phyloP scores from a whole-genome alignment of 129 eudicot genomes.

The Centella asiatica region DNA sequence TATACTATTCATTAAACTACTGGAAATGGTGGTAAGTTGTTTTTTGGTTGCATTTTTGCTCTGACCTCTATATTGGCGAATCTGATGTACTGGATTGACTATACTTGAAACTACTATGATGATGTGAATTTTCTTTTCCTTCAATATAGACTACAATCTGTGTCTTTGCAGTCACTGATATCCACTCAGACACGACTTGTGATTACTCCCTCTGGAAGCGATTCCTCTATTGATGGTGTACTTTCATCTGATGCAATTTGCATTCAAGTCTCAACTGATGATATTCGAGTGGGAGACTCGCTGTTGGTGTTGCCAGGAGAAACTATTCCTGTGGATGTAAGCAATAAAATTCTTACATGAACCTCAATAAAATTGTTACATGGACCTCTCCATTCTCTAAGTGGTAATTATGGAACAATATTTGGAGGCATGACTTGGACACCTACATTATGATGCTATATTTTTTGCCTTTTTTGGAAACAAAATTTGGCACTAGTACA shows the following conservation, averaged over 20 bases:
- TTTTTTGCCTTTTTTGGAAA: slow-evolving; percentile 6
- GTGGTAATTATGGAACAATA: slow-evolving; percentile 1
- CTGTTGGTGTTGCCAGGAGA: slow-evolving; percentile 92
- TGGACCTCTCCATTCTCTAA: slow-evolving; percentile 4
- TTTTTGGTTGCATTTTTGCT: neutral
- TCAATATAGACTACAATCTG: neutral
- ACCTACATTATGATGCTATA: neutral
- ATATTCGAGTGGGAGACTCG: slow-evolving; percentile 67
- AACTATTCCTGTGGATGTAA: slow-evolving; percentile 92
- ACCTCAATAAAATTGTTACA: too few species aligned
- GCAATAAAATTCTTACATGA: slow-evolving; percentile 37
- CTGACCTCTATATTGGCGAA: neutral
- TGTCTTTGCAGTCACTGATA: slow-evolving; percentile 69
- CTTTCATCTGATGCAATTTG: slow-evolving; percentile 69
- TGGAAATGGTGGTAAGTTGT: neutral
- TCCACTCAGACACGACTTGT: slow-evolving; percentile 82
- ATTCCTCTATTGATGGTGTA: slow-evolving; percentile 32
- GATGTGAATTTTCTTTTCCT: neutral
- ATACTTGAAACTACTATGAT: neutral
- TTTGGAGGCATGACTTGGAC: neutral
- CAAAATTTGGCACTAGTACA: neutral
- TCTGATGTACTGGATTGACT: neutral
- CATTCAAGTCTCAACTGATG: slow-evolving; percentile 83
- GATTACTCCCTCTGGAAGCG: slow-evolving; percentile 67
- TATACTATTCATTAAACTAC: neutral